Conservation (phyloP, 140 eudicot species). For the Oenanthe javanica region DNA sequence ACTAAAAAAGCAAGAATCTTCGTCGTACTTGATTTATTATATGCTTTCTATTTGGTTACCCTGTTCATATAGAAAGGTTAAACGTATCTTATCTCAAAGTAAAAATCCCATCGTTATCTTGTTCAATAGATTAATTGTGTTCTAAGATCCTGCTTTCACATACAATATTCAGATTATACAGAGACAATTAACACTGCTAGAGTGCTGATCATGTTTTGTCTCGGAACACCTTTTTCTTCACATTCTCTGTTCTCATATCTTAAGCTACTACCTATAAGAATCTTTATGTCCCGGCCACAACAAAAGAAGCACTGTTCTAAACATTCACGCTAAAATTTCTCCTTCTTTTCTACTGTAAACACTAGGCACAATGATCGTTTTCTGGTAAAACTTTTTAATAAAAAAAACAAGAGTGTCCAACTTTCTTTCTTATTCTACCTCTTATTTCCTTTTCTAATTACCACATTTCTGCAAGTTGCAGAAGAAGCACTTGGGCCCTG, state of each 20-base stretch:
- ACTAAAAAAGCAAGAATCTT: not conserved
- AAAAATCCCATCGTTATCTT: not conserved
- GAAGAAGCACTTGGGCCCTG: constrained; percentile 29
- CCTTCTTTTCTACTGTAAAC: not conserved
- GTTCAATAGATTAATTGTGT: not conserved
- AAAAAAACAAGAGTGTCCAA: constrained; percentile 37
- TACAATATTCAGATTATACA: not conserved
- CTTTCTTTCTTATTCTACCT: constrained; percentile 11
- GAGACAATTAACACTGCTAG: not conserved
- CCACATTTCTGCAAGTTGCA: constrained; percentile 43
- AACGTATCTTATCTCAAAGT: not conserved
- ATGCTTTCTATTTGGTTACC: constrained; percentile 3
- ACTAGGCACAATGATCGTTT: not conserved
- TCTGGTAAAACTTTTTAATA: constrained; percentile 18
- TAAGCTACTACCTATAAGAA: not conserved
- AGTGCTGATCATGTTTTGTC: constrained; percentile 7
- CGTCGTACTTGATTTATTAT: not conserved
- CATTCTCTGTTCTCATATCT: constrained; percentile 17
- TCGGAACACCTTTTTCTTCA: not conserved
- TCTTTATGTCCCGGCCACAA: not conserved
- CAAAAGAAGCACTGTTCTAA: not conserved
- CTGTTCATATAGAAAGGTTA: constrained; percentile 7
- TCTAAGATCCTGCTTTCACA: constrained; percentile 17
- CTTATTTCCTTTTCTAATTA: constrained; percentile 12
- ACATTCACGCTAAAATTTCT: not conserved